Evolutionary conservation across 2,329 filamentous ascomycete species (phyloP).

Genomic region (Colletotrichum navitas): DNA sequence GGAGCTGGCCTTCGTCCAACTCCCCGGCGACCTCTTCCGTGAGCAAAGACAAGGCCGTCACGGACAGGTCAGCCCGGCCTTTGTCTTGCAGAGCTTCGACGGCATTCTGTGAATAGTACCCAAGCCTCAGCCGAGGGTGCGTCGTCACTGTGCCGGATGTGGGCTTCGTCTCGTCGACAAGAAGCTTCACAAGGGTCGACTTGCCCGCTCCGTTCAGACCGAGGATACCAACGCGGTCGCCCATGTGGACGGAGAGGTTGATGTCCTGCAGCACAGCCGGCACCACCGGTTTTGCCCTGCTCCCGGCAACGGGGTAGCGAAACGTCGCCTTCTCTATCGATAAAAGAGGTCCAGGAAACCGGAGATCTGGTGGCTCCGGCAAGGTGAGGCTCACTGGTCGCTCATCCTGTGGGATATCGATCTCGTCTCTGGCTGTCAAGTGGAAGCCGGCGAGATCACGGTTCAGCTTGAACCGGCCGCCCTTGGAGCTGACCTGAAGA

Average conservation of each 20-base stretch:
- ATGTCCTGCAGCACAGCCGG: constrained; percentile 71
- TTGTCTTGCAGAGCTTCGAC: constrained; percentile 74
- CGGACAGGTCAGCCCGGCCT: constrained; percentile 59
- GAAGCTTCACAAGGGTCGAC: constrained; percentile 79
- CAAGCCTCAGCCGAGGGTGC: constrained; percentile 78
- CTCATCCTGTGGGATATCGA: constrained; percentile 77
- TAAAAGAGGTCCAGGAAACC: constrained; percentile 81
- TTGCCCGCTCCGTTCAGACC: constrained; percentile 88
- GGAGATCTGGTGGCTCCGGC: constrained; percentile 75
- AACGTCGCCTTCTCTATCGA: constrained; percentile 78
- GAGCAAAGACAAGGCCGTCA: constrained; percentile 77
- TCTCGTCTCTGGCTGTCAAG: constrained; percentile 70
- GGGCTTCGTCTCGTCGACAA: constrained; percentile 71
- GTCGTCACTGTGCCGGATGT: constrained; percentile 71
- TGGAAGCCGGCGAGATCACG: constrained; percentile 76
- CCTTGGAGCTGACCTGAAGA: constrained; percentile 77
- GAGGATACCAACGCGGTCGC: constrained; percentile 80
- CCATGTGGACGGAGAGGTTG: constrained; percentile 76
- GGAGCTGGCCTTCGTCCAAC: constrained; percentile 75
- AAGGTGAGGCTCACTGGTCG: constrained; percentile 69
- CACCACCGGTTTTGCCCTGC: constrained; percentile 49
- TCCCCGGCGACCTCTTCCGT: constrained; percentile 63
- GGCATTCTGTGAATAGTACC: constrained; percentile 85
- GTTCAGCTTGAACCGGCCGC: constrained; percentile 84
- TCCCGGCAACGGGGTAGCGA: constrained; percentile 62